Conservation (phyloP, 257 asterid genomes). For the Solanum habrochaites region DNA sequence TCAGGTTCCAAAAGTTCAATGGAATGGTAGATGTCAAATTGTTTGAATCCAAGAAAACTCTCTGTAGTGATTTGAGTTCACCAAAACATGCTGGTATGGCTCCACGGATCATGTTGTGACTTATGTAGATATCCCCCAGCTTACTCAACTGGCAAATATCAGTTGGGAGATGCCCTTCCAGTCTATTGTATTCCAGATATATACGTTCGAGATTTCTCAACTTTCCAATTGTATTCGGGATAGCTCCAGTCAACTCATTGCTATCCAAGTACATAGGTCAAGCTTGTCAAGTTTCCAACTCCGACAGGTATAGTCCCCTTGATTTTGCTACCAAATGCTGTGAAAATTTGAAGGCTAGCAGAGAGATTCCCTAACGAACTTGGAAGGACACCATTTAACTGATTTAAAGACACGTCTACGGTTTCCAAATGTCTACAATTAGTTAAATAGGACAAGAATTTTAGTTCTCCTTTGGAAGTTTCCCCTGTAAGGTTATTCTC, state of each 20-base stretch:
- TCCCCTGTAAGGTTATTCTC: background rate
- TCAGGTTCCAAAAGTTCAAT: background rate
- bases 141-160: background rate
- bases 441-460: background rate
- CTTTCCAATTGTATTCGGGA: background rate
- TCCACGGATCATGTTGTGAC: background rate
- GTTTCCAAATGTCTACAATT: background rate
- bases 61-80: background rate
- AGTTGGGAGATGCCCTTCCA: background rate
- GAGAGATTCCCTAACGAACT: background rate
- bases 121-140: background rate
- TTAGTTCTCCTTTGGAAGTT: background rate
- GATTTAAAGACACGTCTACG: background rate
- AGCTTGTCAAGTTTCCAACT: background rate
- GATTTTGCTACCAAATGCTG: background rate
- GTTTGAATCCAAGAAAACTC: background rate
- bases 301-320: background rate
- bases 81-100: background rate
- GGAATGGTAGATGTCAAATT: background rate
- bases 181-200: background rate
- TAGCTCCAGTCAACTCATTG: background rate
- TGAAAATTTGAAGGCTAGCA: background rate
- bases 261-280: background rate
- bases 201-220: background rate
- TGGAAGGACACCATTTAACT: background rate